Evolutionary conservation across 129 eudicot genomes (phyloP), one percentile per base, ranked within the genome.

Genomic region (Escallonia herrerae): DNA sequence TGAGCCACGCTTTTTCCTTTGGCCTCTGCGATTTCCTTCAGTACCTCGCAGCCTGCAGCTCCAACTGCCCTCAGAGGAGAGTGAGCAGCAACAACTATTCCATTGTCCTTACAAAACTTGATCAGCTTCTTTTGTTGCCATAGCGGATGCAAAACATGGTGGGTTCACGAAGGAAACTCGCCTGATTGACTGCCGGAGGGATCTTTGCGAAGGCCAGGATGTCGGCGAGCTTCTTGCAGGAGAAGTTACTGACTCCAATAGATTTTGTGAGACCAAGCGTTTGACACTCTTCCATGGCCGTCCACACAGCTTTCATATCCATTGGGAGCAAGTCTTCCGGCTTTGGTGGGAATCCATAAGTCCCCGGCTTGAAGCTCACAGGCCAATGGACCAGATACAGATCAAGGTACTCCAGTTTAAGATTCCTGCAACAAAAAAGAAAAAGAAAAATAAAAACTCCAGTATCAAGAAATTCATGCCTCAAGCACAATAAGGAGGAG

Each of bases 261-360:
- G 68, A 33, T 15, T 71, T 71, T 13, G 75, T 62, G 42, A 71
- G 69, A 54, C 68, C 68, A 15, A 62, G 68, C 52, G 33, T 71
- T 22, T 71, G 61, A 40, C 75, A 71, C 55, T 71, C 75, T 53
- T 71, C 75, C 75, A 71, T 71, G 62, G 60, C 75, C 15, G 62
- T n/a, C 75, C 68, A 62, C 3, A 70, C 75, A n/a, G 41, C 60
- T 15, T 71, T 50, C 22, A 52, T 49, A 33, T 71, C 75, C 2
- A 60, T 2, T 3, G 74, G 66, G 39, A 22, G 43, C 52, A 71
- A 60, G 7, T 71, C 68, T 14, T 71, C 68, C 39, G 41, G 8
- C 44, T 9, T n/a, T 10, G 62, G 49, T 9, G 66, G 71, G 56
- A 37, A 51, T 3, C 7, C n/a, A 3, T 11, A 45, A 40, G 7